These are phyloP conservation scores for Xerocomellus intermedius DNA, from an alignment of 768 basidiomycete genomes.

Conservation along the genomic window DNA sequence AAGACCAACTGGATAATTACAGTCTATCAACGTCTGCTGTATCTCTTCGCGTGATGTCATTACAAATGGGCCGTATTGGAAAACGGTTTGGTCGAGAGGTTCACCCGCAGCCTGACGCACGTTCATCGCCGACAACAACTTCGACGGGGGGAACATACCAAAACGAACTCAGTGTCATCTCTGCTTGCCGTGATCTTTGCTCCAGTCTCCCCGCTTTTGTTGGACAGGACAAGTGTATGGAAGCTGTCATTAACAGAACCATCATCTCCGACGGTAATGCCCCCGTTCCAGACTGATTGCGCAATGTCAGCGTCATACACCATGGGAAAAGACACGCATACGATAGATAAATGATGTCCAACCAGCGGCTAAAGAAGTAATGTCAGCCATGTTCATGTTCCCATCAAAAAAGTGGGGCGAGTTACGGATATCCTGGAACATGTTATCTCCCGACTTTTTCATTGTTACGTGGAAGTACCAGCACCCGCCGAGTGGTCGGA, in stretches of 20 bases:
- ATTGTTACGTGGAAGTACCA: conserved; percentile 88
- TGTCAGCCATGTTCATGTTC: background rate
- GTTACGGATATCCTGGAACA: conserved; percentile 85
- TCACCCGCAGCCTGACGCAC: conserved; percentile 69
- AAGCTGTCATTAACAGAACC: conserved; percentile 49
- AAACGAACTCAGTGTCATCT: conserved; percentile 68
- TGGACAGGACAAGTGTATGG: conserved; percentile 84
- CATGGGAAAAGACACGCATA: conserved; percentile 35
- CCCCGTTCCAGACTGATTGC: conserved; percentile 45
- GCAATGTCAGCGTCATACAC: background rate
- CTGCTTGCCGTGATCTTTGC: conserved; percentile 58
- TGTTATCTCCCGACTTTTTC: conserved; percentile 49
- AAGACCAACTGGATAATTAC: conserved; percentile 38
- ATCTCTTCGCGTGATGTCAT: conserved; percentile 83
- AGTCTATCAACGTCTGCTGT: conserved; percentile 78
- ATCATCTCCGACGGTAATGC: conserved; percentile 57
- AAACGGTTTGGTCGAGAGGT: conserved; percentile 83
- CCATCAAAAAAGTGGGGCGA: conserved; percentile 1
- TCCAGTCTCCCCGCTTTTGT: conserved; percentile 57
- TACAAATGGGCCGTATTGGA: conserved; percentile 87
- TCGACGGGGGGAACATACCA: conserved; percentile 46
- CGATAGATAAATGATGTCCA: conserved; percentile 92
- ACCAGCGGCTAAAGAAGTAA: conserved; percentile 50
- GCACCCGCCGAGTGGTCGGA: conserved; percentile 88
- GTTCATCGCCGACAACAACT: conserved; percentile 1